Evolutionary conservation across 2,329 filamentous ascomycete genomes (phyloP), one percentile per base, ranked within the genome.

Genomic region (Diaporthe vexans): DNA sequence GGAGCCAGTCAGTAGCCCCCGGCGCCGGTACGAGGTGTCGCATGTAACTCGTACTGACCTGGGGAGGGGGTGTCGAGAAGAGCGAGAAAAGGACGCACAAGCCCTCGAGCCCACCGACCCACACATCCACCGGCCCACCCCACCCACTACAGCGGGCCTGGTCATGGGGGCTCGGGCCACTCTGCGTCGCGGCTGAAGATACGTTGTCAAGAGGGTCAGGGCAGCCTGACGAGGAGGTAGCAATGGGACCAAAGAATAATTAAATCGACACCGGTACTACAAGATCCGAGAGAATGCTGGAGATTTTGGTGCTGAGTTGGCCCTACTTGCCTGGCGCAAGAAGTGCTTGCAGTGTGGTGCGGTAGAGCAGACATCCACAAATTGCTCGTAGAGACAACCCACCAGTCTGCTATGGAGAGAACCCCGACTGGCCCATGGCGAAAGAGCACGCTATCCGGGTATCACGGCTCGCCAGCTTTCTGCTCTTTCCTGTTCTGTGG

Each of bases 31-130:
- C 56, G 37, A 57, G 56, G 40, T 58, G 35, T 51, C n/a, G 48
- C 33, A 74, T 40, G 43, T 61, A 59, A 59, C 43, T 26, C 43
- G 68, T 58, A 51, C 61, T 61, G 52, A 26, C 46, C 17, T 54
- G 54, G 59, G 43, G 58, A 72, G 70, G 70, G 70, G 51, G 56
- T 69, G 61, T 57, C 37, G 61, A 48, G n/a, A 69, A 68, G 59
- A 26, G 61, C 46, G 70, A 65, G 56, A 70, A 72, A 57, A 73
- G 71, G 46, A 71, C 71, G 71, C 74, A 75, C 74, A 63, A 75
- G 58, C 73, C 48, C 37, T 58, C 19, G 46, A 54, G 69, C 56
- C 69, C 56, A 54, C 58, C 57, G 26, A 35, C 48, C 54, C 33
- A 40, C n/a, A 15, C 26, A 52, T 56, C 70, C 56, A n/a, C 51